Conservation (phyloP, 768 basidiomycete species). For the Boletus huronensis region DNA sequence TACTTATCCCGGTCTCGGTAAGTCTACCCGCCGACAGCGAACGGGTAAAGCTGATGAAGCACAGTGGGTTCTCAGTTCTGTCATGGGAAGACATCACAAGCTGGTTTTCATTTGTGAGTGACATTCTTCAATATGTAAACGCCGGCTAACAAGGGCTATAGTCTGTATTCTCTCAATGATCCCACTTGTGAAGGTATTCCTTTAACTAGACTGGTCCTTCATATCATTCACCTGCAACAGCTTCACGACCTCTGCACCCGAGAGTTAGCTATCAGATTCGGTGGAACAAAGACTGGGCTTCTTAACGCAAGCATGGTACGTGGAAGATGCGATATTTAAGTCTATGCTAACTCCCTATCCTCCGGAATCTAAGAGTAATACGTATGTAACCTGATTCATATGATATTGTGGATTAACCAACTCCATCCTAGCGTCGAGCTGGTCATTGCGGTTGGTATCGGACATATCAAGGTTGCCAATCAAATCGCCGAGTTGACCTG, state of each 20-base stretch:
- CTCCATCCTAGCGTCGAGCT: slow-evolving; percentile 47
- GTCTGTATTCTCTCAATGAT: slow-evolving; percentile 69
- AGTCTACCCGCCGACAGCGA: slow-evolving; percentile 18
- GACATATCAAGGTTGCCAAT: background rate
- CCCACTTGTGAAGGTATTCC: slow-evolving; percentile 67
- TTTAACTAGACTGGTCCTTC: background rate
- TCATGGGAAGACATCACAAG: slow-evolving; percentile 45
- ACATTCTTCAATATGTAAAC: background rate
- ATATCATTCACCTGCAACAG: slow-evolving; percentile 32
- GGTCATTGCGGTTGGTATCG: slow-evolving; percentile 62
- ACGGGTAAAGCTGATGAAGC: background rate
- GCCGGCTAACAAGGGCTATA: slow-evolving; percentile 22
- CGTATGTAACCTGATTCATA: slow-evolving; percentile 39
- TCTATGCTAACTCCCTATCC: slow-evolving; percentile 3
- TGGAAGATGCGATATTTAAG: background rate
- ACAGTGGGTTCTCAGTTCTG: slow-evolving; percentile 56
- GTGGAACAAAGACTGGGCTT: slow-evolving; percentile 72
- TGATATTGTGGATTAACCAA: background rate
- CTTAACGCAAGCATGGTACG: slow-evolving; percentile 78
- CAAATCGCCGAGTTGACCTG: background rate
- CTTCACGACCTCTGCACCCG: slow-evolving; percentile 75
- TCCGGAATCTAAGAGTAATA: slow-evolving; percentile 52
- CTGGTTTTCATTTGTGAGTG: slow-evolving; percentile 61
- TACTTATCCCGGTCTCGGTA: slow-evolving; percentile 69
- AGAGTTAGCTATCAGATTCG: slow-evolving; percentile 71